Conservation (phyloP, 2,329 filamentous ascomycete species). For the Coniochaeta prunicola region DNA sequence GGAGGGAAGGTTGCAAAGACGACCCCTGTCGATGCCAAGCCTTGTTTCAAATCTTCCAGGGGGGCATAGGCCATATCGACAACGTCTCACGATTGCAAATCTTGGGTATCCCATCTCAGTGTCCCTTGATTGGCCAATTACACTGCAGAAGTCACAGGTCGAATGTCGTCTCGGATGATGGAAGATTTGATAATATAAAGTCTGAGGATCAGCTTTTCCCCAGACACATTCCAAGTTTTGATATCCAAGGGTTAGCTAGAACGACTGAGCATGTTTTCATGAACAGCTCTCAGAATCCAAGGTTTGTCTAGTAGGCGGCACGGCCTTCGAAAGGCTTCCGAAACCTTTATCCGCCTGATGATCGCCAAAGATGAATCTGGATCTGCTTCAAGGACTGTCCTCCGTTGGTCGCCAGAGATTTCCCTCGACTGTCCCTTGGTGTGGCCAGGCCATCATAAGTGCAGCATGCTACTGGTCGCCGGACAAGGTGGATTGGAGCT, state of each 20-base stretch:
- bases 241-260: no score
- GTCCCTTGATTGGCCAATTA: neutral
- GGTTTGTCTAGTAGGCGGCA: neutral
- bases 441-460: no score
- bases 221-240: no score
- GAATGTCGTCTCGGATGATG: neutral
- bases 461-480: no score
- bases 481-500: no score
- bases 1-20: neutral
- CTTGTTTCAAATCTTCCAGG: slow-evolving; percentile 1
- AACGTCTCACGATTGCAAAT: slow-evolving; percentile 14
- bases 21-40: neutral
- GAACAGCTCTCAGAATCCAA: neutral
- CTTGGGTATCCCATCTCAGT: neutral
- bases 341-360: slow-evolving; percentile 6
- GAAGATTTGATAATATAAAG: no score
- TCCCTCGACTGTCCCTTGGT: no score
- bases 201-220: no score
- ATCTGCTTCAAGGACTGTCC: neutral
- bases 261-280: no score
- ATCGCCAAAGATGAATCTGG: neutral
- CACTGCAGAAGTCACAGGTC: neutral
- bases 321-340: neutral
- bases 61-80: slow-evolving; percentile 1
- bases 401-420: no score